Evolutionary conservation across 257 asterid genomes (phyloP).

Genomic region (Solanum virginianum): DNA sequence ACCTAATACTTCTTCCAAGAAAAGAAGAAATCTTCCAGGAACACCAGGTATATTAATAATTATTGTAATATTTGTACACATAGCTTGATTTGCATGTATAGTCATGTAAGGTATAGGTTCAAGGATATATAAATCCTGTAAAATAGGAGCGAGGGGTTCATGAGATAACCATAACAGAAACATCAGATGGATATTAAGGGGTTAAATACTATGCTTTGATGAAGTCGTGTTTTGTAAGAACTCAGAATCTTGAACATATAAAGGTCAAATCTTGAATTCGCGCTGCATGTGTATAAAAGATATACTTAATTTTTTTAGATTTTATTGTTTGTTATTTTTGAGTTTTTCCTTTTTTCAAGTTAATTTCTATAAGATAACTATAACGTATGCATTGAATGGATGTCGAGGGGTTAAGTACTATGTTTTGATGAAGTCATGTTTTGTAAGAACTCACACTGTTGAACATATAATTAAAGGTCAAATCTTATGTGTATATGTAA

Average conservation of each 20-base stretch:
- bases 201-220: not conserved
- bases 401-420: not conserved
- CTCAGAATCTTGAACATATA: not conserved
- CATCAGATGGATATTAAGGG: not conserved
- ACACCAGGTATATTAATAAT: constrained; percentile 49
- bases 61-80: not conserved
- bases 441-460: no score
- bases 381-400: not conserved
- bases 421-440: not conserved
- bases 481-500: no score
- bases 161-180: not conserved
- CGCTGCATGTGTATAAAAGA: not conserved
- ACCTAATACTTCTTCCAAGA: constrained; percentile 39
- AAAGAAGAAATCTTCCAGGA: constrained; percentile 77
- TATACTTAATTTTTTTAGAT: not conserved
- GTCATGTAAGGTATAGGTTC: no score
- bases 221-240: not conserved
- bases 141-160: not conserved
- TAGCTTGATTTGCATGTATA: not conserved
- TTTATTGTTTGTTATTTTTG: not conserved
- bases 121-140: no score
- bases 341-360: not conserved
- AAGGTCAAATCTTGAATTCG: not conserved
- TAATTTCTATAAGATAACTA: not conserved
- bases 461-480: no score